Percentiles rank a stretch among this genome's conserved stretches.
phyloP scores from a whole-genome alignment of 2,329 filamentous ascomycete genomes.

The Tolypocladium tundrense region DNA sequence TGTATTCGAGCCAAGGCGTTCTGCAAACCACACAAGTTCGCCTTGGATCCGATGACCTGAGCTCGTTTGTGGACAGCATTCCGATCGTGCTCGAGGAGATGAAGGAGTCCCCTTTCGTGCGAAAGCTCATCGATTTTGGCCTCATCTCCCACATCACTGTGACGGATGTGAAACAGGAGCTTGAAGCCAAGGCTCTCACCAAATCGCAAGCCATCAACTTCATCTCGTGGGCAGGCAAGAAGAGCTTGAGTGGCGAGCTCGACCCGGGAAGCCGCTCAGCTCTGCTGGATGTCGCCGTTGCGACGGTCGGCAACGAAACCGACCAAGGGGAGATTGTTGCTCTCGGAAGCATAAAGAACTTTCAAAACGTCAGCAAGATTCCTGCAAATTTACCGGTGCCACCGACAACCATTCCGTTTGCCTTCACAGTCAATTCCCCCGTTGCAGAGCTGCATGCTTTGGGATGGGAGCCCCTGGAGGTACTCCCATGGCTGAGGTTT shows the following conservation, averaged over 20 bases:
- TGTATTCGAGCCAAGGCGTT: constrained; percentile 81
- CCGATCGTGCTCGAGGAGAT: constrained; percentile 75
- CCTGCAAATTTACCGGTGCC: constrained; percentile 74
- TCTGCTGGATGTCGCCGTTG: constrained; percentile 73
- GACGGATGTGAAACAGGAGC: constrained; percentile 71
- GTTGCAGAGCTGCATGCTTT: constrained; percentile 64
- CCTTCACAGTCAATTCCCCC: constrained; percentile 64
- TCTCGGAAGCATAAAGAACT: constrained; percentile 64
- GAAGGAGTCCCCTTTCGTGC: constrained; percentile 63
- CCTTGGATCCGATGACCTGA: constrained; percentile 55
- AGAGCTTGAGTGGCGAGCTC: constrained; percentile 61
- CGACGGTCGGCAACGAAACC: constrained; percentile 51
- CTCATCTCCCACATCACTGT: constrained; percentile 82
- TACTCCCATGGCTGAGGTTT: constrained; percentile 77
- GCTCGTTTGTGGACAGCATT: constrained; percentile 75
- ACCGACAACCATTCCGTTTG: constrained; percentile 70
- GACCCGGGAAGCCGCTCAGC: constrained; percentile 56
- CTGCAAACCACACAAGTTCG: constrained; percentile 77
- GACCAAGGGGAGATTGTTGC: constrained; percentile 63
- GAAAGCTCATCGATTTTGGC: constrained; percentile 72
- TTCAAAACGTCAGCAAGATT: constrained; percentile 67
- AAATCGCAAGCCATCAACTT: constrained; percentile 73
- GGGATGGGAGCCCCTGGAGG: constrained; percentile 76
- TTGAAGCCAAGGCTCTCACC: constrained; percentile 72
- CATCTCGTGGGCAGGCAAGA: constrained; percentile 70